These are phyloP conservation scores for Heliosperma pusillum DNA, from an alignment of 148 eudicot genomes.

Conservation along the genomic window DNA sequence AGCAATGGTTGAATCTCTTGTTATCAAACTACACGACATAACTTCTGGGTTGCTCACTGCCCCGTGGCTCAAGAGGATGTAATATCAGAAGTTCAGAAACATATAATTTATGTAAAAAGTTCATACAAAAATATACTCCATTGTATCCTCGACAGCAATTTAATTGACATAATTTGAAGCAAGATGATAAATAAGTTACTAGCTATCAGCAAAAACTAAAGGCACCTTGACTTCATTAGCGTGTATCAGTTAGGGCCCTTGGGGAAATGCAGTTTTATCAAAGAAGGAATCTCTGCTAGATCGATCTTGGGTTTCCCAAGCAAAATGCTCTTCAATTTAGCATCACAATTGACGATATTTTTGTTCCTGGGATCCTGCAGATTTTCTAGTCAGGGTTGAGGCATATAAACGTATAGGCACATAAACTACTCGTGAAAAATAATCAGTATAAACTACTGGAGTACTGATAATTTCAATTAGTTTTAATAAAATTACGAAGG, in stretches of 20 bases:
- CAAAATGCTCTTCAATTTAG: constrained; percentile 75
- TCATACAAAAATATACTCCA: neutral
- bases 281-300: constrained; percentile 75
- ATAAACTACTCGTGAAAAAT: neutral
- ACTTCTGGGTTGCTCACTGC: too few species aligned
- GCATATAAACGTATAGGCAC: neutral
- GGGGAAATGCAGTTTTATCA: constrained; percentile 90
- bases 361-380: constrained; percentile 73
- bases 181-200: neutral
- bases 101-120: neutral
- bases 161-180: neutral
- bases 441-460: neutral
- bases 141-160: neutral
- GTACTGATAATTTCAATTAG: too few species aligned
- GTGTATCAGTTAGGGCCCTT: constrained; percentile 53
- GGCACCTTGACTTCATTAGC: constrained; percentile 23
- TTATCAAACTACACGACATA: too few species aligned
- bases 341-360: constrained; percentile 79
- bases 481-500: too few species aligned
- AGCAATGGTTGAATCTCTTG: too few species aligned
- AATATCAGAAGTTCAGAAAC: too few species aligned
- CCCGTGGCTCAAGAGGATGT: too few species aligned
- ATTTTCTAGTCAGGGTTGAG: constrained; percentile 16
- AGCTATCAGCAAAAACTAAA: constrained; percentile 1
- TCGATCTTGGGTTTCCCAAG: constrained; percentile 73